These are phyloP conservation scores for Xylariaceae sp. DNA, from an alignment of 2,329 filamentous ascomycete genomes.

Conservation along the genomic window DNA sequence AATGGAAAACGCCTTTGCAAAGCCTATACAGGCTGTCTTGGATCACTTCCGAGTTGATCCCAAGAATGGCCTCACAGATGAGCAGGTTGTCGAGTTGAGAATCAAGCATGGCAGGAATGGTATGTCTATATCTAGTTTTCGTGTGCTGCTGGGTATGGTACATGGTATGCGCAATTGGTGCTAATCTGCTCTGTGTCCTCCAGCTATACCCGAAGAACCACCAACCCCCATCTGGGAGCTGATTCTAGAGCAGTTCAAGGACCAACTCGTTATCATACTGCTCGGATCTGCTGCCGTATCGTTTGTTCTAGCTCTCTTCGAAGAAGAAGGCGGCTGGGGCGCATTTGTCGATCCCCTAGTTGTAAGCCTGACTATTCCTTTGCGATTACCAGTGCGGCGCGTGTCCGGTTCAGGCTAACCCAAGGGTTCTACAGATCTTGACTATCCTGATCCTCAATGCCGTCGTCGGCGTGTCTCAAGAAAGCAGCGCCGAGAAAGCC, in stretches of 20 bases:
- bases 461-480: slow-evolving; percentile 96
- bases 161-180: slow-evolving; percentile 12
- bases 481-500: slow-evolving; percentile 97
- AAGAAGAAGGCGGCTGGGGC: slow-evolving; percentile 92
- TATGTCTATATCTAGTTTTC: slow-evolving; percentile 47
- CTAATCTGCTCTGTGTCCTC: slow-evolving; percentile 23
- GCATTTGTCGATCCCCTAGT: slow-evolving; percentile 96
- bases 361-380: slow-evolving; percentile 61
- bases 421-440: slow-evolving; percentile 70
- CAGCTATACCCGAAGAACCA: slow-evolving; percentile 82
- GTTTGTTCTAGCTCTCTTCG: slow-evolving; percentile 90
- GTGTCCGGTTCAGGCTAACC: slow-evolving; percentile 28
- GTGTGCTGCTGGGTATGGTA: background rate
- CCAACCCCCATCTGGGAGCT: slow-evolving; percentile 96
- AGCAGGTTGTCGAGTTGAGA: slow-evolving; percentile 63
- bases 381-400: background rate
- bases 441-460: slow-evolving; percentile 97
- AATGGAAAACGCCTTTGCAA: slow-evolving; percentile 71
- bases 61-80: slow-evolving; percentile 61
- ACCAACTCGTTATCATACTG: slow-evolving; percentile 95
- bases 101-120: slow-evolving; percentile 71
- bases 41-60: slow-evolving; percentile 63
- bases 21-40: slow-evolving; percentile 64
- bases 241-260: slow-evolving; percentile 98
- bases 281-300: slow-evolving; percentile 92